These are phyloP conservation scores for Collybia nuda DNA, from an alignment of 768 basidiomycete genomes.

Conservation along the genomic window DNA sequence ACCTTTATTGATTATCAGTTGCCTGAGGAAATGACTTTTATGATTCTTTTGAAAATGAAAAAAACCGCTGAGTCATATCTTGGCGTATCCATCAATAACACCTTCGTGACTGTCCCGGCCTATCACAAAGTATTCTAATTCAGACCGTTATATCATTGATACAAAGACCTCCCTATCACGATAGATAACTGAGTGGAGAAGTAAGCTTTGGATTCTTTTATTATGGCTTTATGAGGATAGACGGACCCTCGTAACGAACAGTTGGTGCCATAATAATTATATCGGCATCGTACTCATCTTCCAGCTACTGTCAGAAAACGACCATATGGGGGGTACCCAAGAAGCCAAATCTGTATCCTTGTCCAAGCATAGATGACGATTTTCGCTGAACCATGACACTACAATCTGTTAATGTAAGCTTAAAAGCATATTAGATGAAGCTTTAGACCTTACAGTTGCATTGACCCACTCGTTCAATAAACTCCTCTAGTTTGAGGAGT, in stretches of 20 bases:
- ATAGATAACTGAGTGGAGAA: slow-evolving; percentile 62
- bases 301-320: slow-evolving; percentile 91
- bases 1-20: slow-evolving; percentile 64
- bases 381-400: slow-evolving; percentile 91
- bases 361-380: slow-evolving; percentile 90
- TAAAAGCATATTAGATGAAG: slow-evolving; percentile 25
- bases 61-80: slow-evolving; percentile 97
- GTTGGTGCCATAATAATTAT: slow-evolving; percentile 96
- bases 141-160: slow-evolving; percentile 5
- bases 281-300: slow-evolving; percentile 95
- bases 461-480: slow-evolving; percentile 75
- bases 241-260: slow-evolving; percentile 90
- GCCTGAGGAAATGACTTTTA: slow-evolving; percentile 97
- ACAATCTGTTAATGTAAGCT: slow-evolving; percentile 81
- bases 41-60: slow-evolving; percentile 98
- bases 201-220: slow-evolving; percentile 2
- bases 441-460: slow-evolving; percentile 1
- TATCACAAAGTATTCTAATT: slow-evolving; percentile 87
- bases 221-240: slow-evolving; percentile 12
- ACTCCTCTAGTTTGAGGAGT: slow-evolving; percentile 94
- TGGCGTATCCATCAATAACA: slow-evolving; percentile 79
- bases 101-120: slow-evolving; percentile 97
- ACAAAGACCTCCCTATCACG: slow-evolving; percentile 61
- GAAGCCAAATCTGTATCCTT: slow-evolving; percentile 94
- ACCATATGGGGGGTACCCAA: slow-evolving; percentile 97